Conservation (phyloP, 1,284 basidiomycete genomes). For the Phlebopus sp. region DNA sequence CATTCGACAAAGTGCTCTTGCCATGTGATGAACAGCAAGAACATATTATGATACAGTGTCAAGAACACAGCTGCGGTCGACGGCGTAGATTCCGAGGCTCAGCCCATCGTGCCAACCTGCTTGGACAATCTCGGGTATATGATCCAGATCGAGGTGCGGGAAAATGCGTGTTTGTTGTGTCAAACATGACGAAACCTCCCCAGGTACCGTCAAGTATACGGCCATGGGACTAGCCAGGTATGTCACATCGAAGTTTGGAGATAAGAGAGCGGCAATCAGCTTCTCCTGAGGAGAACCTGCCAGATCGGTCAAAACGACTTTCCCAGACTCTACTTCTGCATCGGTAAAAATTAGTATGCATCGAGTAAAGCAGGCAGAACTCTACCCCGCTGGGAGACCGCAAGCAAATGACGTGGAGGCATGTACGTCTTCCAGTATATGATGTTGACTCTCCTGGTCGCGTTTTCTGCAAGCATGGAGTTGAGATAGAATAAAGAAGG, state of each 20-base stretch:
- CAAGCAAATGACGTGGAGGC: constrained; percentile 38
- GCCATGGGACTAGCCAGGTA: constrained; percentile 34
- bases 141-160: constrained; percentile 40
- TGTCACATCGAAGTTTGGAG: constrained; percentile 10
- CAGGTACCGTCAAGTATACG: constrained; percentile 18
- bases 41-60: not conserved
- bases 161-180: constrained; percentile 24
- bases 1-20: too few relatives aligned
- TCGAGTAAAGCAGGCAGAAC: not conserved
- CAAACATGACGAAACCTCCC: constrained; percentile 21
- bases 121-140: constrained; percentile 33
- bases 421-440: constrained; percentile 44
- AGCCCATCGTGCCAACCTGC: constrained; percentile 30
- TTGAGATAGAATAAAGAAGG: constrained; percentile 38
- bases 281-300: constrained; percentile 23
- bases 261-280: constrained; percentile 18
- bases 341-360: constrained; percentile 2
- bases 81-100: constrained; percentile 32
- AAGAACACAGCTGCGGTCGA: constrained; percentile 14
- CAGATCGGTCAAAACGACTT: constrained; percentile 23
- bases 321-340: constrained; percentile 20
- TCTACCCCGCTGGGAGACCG: constrained; percentile 25
- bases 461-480: constrained; percentile 14
- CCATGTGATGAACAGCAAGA: too few relatives aligned
- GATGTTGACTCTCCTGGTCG: constrained; percentile 17